Base-by-base conservation (phyloP, 345 rosid genomes). In the Toxicodendron radicans region DNA sequence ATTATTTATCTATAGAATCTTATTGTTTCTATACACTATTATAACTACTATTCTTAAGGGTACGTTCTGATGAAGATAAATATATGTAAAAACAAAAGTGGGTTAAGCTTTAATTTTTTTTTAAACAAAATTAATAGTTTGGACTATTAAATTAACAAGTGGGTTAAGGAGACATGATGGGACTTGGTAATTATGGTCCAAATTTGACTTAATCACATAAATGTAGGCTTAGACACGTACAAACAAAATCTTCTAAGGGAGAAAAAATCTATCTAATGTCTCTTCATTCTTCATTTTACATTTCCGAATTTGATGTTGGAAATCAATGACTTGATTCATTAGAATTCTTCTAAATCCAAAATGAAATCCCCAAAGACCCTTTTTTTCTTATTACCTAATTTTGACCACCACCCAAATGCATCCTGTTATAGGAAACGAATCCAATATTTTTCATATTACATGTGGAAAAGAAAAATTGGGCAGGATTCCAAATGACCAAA, bases 181-280 rank as follows among this genome's bases (percentile, higher is more conserved):
- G 49, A n/a, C 61, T 57, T 66, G 24, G 68, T 66, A 70, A 78
- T 72, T 52, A 81, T 80, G 76, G 59, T 51, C 61, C 24, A 13
- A 20, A 65, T 18, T 80, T 70, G 84, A 82, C 84, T 73, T 82
- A n/a, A 45, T 18, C 56, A 4, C 3, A 20, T 54, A 23, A 4
- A 43, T 80, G 86, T 77, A 80, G 77, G 70, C 80, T 43, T 49
- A 23, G 68, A 70, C 59, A 71, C 45, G 66, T 38, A 78, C 83
- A 86, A 56, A 81, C 76, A 69, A 70, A 77, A 86, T 86, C 90
- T 76, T 68, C 13, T 10, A 67, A 62, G 5, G n/a, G 53, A 56
- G 73, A 69, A 77, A 83, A 82, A 78, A 74, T 78, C 80, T 60
- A 58, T 64, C 27, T 75, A 33, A 71, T 83, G 87, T 84, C 73